Percentiles rank a stretch among this genome's conserved stretches.
These are phyloP conservation scores for Balakata baccata DNA, from an alignment of 345 rosid species.

Conservation along the genomic window DNA sequence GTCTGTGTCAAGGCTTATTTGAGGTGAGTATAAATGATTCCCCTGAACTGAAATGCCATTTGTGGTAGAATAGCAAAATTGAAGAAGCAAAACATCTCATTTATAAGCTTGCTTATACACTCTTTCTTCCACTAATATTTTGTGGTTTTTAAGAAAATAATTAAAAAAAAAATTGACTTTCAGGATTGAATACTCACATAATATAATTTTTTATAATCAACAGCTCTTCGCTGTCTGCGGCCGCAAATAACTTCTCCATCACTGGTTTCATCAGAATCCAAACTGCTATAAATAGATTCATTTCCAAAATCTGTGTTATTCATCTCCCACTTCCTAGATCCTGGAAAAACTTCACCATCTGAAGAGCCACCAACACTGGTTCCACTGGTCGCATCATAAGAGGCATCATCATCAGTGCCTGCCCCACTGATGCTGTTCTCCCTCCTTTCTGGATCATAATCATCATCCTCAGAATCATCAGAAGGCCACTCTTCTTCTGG, in stretches of 20 bases:
- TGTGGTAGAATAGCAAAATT: neutral
- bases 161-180: neutral
- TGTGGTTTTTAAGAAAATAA: neutral
- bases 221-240: conserved; percentile 72
- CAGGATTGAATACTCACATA: conserved; percentile 50
- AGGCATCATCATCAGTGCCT: conserved; percentile 47
- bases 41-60: too few relatives aligned
- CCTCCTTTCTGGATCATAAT: conserved; percentile 77
- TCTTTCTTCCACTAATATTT: neutral
- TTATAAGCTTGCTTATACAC: neutral
- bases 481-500: conserved; percentile 89
- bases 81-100: neutral
- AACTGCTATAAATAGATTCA: conserved; percentile 38
- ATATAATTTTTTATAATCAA: conserved; percentile 82
- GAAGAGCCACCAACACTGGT: conserved; percentile 81
- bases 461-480: conserved; percentile 90
- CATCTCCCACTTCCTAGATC: conserved; percentile 40
- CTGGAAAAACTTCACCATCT: conserved; percentile 52
- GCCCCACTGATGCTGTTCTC: conserved; percentile 48
- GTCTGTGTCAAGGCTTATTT: neutral
- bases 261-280: conserved; percentile 52
- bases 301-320: conserved; percentile 26
- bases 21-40: neutral
- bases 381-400: conserved; percentile 46
- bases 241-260: conserved; percentile 63